Percentiles rank a stretch among this genome's conserved stretches.
phyloP scores from a whole-genome alignment of 306 rosid species.

The Comarum palustre region DNA sequence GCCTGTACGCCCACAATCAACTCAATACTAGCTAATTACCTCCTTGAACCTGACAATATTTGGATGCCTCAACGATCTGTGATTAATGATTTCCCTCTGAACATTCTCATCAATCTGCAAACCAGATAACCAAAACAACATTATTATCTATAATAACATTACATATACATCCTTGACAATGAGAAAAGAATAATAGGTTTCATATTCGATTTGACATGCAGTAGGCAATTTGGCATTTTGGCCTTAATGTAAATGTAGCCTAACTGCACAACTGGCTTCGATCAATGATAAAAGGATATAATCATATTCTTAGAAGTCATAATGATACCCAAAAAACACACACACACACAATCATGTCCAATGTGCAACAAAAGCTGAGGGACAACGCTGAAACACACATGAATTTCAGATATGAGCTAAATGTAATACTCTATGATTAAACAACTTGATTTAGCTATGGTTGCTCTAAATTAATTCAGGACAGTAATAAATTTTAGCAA shows the following conservation, averaged over 20 bases:
- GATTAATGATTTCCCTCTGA: conserved; percentile 82
- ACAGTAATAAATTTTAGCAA: background rate
- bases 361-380: background rate
- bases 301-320: background rate
- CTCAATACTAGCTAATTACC: conserved; percentile 39
- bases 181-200: background rate
- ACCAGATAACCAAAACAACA: conserved; percentile 15
- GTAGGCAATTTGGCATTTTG: background rate
- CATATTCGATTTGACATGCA: background rate
- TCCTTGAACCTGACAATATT: conserved; percentile 83
- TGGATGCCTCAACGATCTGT: conserved; percentile 78
- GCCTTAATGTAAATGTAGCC: background rate
- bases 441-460: background rate
- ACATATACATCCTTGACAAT: background rate
- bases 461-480: background rate
- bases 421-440: background rate
- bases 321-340: background rate
- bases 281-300: background rate
- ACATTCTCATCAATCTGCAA: conserved; percentile 88
- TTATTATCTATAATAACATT: conserved; percentile 11
- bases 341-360: background rate
- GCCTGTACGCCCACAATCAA: background rate
- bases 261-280: background rate
- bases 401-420: no score
- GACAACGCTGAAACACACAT: background rate